A percentile compares a stretch with the other conserved stretches of the same genome.
These are phyloP conservation scores for Furcasterigmium furcatum DNA, from an alignment of 2,329 filamentous ascomycete genomes.

Conservation along the genomic window DNA sequence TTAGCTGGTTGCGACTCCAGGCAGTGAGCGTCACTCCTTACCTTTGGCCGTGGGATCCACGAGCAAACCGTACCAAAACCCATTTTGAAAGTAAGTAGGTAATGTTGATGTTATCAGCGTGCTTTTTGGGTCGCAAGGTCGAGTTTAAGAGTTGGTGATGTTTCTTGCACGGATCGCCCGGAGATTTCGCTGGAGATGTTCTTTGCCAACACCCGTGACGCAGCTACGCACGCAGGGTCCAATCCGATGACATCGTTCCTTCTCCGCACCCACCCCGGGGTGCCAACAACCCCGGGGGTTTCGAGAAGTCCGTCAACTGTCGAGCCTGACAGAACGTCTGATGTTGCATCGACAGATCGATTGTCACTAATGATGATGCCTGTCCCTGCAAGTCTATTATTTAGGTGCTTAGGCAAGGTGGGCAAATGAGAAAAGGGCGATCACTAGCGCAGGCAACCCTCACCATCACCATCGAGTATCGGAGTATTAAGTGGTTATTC, in stretches of 20 bases:
- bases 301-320: no score
- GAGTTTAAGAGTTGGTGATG: neutral
- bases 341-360: no score
- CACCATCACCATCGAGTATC: no score
- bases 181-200: neutral
- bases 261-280: no score
- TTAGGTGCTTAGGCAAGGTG: no score
- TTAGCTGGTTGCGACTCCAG: neutral
- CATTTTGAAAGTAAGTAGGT: slow-evolving; percentile 6
- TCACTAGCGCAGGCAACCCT: no score
- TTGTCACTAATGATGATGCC: no score
- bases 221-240: slow-evolving; percentile 1
- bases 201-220: neutral
- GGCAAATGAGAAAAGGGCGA: no score
- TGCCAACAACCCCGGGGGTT: no score
- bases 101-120: neutral
- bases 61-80: slow-evolving; percentile 11
- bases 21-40: neutral
- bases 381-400: no score
- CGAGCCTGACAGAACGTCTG: no score
- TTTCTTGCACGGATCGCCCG: slow-evolving; percentile 2
- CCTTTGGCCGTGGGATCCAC: slow-evolving; percentile 24
- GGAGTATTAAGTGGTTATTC: no score
- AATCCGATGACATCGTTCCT: neutral
- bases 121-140: neutral